Evolutionary conservation across 1,139 yeast species (phyloP).

Genomic region (Nakaseomyces kungkrabaensis): DNA sequence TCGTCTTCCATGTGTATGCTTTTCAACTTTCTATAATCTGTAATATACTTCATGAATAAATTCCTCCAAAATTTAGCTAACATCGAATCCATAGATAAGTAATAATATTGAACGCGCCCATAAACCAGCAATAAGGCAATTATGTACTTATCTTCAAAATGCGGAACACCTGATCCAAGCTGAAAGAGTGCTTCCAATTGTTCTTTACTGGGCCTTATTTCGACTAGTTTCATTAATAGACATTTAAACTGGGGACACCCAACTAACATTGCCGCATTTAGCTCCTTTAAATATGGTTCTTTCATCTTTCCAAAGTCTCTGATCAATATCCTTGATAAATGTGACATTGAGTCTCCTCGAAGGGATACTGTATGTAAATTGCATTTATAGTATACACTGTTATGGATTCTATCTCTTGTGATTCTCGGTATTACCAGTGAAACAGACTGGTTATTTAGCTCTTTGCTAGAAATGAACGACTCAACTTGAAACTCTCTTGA

Average conservation of each 20-base stretch:
- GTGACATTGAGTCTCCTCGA: conserved; percentile 24
- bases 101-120: conserved; percentile 25
- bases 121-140: conserved; percentile 23
- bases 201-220: conserved; percentile 24
- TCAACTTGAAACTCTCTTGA: conserved; percentile 26
- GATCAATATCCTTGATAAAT: conserved; percentile 15
- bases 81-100: conserved; percentile 9
- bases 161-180: neutral
- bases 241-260: conserved; percentile 29
- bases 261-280: conserved; percentile 14
- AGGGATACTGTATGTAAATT: conserved; percentile 19
- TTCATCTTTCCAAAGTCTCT: conserved; percentile 22
- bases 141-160: conserved; percentile 25
- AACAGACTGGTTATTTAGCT: conserved; percentile 27
- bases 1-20: conserved; percentile 18
- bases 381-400: conserved; percentile 24
- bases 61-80: conserved; percentile 7
- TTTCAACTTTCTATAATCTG: conserved; percentile 26
- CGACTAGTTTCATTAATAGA: conserved; percentile 26
- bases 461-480: conserved; percentile 21
- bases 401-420: conserved; percentile 25
- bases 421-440: conserved; percentile 28
- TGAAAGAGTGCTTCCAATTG: conserved; percentile 19
- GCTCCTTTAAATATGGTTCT: conserved; percentile 6
- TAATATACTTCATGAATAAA: conserved; percentile 14